These are phyloP conservation scores for Xerocomus amazonicus DNA, from an alignment of 1,284 basidiomycete species.

Conservation along the genomic window DNA sequence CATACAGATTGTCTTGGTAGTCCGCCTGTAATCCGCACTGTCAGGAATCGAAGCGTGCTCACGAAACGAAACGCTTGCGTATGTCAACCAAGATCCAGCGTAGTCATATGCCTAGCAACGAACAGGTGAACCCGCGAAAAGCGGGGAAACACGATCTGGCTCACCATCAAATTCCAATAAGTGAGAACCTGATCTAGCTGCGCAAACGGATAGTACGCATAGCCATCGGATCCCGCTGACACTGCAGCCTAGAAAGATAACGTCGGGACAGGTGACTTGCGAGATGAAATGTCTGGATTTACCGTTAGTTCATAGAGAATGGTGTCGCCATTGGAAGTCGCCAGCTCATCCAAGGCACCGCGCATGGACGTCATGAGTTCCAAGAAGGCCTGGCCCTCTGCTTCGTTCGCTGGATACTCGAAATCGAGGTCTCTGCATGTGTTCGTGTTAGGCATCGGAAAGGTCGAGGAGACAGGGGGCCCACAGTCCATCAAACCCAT, in stretches of 20 bases:
- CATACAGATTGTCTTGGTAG: constrained; percentile 83
- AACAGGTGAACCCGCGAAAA: constrained; percentile 6
- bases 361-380: constrained; percentile 56
- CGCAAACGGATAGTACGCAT: constrained; percentile 59
- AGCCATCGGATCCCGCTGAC: constrained; percentile 65
- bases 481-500: constrained; percentile 84
- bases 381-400: constrained; percentile 56
- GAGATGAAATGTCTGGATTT: neutral
- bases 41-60: neutral
- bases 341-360: constrained; percentile 50
- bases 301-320: constrained; percentile 58
- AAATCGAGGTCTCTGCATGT: constrained; percentile 63
- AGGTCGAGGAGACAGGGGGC: constrained; percentile 23
- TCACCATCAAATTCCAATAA: constrained; percentile 92
- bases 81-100: constrained; percentile 65
- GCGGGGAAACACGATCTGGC: constrained; percentile 5
- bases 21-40: constrained; percentile 42
- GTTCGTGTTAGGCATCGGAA: neutral
- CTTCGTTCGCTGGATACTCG: constrained; percentile 54
- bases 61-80: constrained; percentile 24
- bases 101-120: constrained; percentile 70
- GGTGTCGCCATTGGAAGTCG: constrained; percentile 53
- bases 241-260: constrained; percentile 40
- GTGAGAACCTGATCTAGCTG: constrained; percentile 75
- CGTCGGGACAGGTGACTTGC: neutral